Evolutionary conservation across 2,329 filamentous ascomycete genomes (phyloP), one percentile per base, ranked within the genome.

Genomic region (Sclerotinia subarctica): DNA sequence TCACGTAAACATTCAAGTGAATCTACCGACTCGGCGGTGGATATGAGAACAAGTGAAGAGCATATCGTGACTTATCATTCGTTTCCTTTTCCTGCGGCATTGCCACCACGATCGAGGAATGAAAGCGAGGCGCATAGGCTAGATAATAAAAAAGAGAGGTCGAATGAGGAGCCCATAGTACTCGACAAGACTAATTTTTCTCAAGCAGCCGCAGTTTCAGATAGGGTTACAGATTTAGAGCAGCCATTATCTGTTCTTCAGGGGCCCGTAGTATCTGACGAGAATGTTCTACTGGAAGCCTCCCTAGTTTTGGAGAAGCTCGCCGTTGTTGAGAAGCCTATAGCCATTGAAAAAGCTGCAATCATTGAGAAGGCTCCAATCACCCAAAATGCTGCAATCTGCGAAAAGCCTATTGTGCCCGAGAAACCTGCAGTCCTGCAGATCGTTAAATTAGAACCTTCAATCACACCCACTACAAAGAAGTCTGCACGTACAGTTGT

Each of bases 401-500:
- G 42, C 42, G n/a, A 49, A 35, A 38, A 24, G 21, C 32, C 32
- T n/a, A 1, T 46, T 1, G 24, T 46, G 17, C 8, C 17, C 24
- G 10, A 44, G 3, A 60, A 60, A n/a, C 6, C 42, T 32, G 44
- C 42, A 47, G 19, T 17, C 13, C 1, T 49, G 6, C 19, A 49
- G 1, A 32, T 60, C 13, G 11, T 3, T 29, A 35, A 49, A 8
- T 2, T 19, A 47, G 44, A 32, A 21, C 11, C 19, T 38, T 32
- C 38, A 11, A 17, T 26, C 15, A 5, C 49, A 47, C 7, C 15
- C 32, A 38, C 19, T 2, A 4, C 19, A 4, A 5, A 60, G 3
- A 44, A 32, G 10, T 26, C 51, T 17, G 21, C 24, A 59, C 57
- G 69, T 8, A 68, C 59, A 11, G 64, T 62, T n/a, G 71, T 79